Base-by-base conservation (phyloP, 2,329 filamentous ascomycete species). In the Metarhizium sp. region DNA sequence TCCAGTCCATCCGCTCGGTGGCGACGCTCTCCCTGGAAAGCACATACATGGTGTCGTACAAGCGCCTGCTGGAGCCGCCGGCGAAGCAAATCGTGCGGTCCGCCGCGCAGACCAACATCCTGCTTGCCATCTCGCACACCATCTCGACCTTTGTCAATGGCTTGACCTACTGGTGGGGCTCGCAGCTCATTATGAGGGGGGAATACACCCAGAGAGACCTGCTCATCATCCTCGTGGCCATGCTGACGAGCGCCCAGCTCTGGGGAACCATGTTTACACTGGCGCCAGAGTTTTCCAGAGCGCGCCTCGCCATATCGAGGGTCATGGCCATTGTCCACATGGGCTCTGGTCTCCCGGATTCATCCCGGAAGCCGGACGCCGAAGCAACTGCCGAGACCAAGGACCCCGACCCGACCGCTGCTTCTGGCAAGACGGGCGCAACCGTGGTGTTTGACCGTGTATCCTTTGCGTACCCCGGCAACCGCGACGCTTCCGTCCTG, bases 141-240 rank as follows among this genome's bases (percentile, higher is more conserved):
- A 67, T 74, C 16, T 76, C 78, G 29, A 82, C 80, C 59, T 76
- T 82, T 50, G 75, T 85, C 7, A 83, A 86, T 61, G 79, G 82
- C 0, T 72, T 87, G 34, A 82, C 82, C 0, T 86, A 85, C 64
- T 87, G 83, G 81, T 87, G 83, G 82, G 83, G 84, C 13, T 73
- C 81, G 0, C 81, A 79, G 63, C 79, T 81, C 60, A 82, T 87
- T 55, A 72, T 82, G 36, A 73, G 73, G 13, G 82, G 83, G 2
- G 71, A 78, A 49, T 84, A 84, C n/a, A 45, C 13, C 3, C 42
- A 45, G n/a, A 45, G 13, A 18, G 13, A 45, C 11, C n/a, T 45
- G 13, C 11, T 45, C 13, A 45, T 45, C n/a, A 18, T 45, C 42
- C 7, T 45, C 13, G 11, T 45, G 7, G 11, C n/a, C n/a, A 16